Conservation (phyloP, 805 yeast species). For the Wickerhamomyces alni region DNA sequence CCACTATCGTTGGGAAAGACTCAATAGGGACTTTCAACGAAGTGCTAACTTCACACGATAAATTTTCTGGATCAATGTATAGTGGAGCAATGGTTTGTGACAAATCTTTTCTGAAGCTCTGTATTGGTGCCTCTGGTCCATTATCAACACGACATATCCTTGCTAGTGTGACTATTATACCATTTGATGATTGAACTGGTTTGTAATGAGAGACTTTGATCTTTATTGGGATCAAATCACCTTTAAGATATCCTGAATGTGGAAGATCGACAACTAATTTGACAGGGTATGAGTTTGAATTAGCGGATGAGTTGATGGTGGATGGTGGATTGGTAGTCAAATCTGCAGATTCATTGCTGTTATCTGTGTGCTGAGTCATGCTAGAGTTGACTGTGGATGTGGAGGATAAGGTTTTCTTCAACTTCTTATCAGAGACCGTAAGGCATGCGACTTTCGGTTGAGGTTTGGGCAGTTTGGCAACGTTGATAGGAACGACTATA, state of each 20-base stretch:
- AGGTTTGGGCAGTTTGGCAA: conserved; percentile 57
- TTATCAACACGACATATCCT: conserved; percentile 70
- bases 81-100: conserved; percentile 73
- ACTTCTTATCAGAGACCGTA: conserved; percentile 42
- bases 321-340: background rate
- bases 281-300: conserved; percentile 20
- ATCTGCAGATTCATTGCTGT: conserved; percentile 15
- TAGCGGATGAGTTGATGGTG: background rate
- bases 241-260: conserved; percentile 67
- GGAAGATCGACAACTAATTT: conserved; percentile 42
- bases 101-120: conserved; percentile 74
- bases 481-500: conserved; percentile 70
- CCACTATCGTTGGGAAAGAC: conserved; percentile 76
- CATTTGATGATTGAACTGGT: conserved; percentile 60
- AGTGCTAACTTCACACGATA: conserved; percentile 52
- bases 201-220: conserved; percentile 64
- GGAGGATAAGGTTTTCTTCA: conserved; percentile 33
- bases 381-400: conserved; percentile 34
- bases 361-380: conserved; percentile 16
- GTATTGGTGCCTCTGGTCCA: conserved; percentile 43
- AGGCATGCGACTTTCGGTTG: conserved; percentile 61
- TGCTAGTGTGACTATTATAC: conserved; percentile 72
- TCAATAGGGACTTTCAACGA: conserved; percentile 74
- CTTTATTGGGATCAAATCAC: conserved; percentile 73
- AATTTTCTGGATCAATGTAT: conserved; percentile 63